These are phyloP conservation scores for Rutstroemia sp. DNA, from an alignment of 2,329 filamentous ascomycete genomes.

Conservation along the genomic window DNA sequence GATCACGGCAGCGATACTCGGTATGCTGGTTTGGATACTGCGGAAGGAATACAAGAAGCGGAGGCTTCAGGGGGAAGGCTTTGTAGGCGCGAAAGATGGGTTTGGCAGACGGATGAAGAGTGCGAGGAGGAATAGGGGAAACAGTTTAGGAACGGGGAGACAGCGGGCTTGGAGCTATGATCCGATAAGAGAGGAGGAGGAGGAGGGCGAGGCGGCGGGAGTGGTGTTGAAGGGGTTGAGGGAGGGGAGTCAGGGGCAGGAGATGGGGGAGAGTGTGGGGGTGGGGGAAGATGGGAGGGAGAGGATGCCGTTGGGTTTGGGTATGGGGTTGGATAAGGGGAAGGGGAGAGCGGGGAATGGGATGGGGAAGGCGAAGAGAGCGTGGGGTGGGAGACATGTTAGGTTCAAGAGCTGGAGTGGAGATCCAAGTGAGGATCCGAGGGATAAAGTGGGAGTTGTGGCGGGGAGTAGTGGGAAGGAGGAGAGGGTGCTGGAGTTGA, in stretches of 20 bases:
- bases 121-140: background rate
- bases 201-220: background rate
- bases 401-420: constrained; percentile 1
- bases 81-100: constrained; percentile 3
- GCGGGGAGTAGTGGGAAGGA: constrained; percentile 4
- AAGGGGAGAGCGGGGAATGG: background rate
- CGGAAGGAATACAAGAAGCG: constrained; percentile 4
- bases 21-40: constrained; percentile 6
- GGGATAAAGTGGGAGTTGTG: background rate
- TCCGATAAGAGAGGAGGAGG: constrained; percentile 5
- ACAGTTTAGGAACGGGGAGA: background rate
- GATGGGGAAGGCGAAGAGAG: constrained; percentile 4
- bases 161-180: constrained; percentile 7
- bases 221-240: background rate
- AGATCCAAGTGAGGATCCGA: background rate
- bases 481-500: background rate
- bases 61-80: background rate
- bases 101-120: constrained; percentile 9
- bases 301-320: background rate
- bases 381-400: constrained; percentile 3
- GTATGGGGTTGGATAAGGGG: background rate
- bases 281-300: background rate
- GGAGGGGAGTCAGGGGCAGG: background rate
- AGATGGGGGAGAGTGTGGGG: background rate
- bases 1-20: constrained; percentile 3